Base-by-base conservation (phyloP, 176 grass and related monocot genomes). In the Elymus sibiricus region DNA sequence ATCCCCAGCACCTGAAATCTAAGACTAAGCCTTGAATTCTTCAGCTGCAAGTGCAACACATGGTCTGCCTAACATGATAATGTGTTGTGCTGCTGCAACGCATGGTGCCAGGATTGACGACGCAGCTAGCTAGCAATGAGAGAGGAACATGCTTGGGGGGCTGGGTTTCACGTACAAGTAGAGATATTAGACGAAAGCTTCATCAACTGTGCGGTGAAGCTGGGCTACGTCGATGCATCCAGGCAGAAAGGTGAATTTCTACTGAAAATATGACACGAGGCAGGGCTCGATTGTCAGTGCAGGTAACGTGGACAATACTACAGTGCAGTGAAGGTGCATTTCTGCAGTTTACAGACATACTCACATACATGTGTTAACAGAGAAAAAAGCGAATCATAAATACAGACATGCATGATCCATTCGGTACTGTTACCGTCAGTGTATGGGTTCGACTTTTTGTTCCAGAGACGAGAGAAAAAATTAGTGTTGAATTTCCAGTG, bases 151-250 rank as follows among this genome's bases (percentile, higher is more conserved):
- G 51, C 53, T 95, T 25, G 78, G 66, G 19, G 90, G 88, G 81
- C 58, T 90, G 69, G 93, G 90, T 0, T 95, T 95, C 60, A 92
- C 28, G 47, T 95, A 92, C 70, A 90, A 74, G 69, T 86, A 92
- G 60, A 90, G 63, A 85, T 90, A 72, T 76, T 95, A 0, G 72
- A 80, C 6, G 22, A 60, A 77, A 92, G 79, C 42, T 43, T 43
- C 82, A 73, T 92, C 2, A 38, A 37, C 64, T 92, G 88, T 53
- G 78, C 81, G 16, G 87, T 49, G 69, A 92, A 70, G 25, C 13
- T 92, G 35, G 82, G 49, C 2, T 27, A 1, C 19, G 76, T 87
- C 34, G 59, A 91, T 1, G 46, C 35, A 34, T 12, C 76, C 44
- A 67, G 74, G 76, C 11, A 44, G 42, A 44, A 44, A 44, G 42